Conservation (phyloP, 495 filamentous ascomycete species). For the Penicillium desertorum region DNA sequence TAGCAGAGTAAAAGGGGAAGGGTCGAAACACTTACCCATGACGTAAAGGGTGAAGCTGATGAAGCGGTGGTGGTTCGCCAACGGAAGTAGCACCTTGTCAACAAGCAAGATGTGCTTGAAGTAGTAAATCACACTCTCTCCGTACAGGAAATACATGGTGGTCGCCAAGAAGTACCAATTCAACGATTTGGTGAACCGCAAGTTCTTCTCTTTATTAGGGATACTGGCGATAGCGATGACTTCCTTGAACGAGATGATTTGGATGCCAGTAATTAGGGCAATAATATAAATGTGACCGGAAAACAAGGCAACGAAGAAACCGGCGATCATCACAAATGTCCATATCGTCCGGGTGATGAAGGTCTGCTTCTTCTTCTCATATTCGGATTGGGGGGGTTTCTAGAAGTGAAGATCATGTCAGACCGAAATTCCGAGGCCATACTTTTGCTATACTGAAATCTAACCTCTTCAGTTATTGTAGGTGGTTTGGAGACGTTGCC, state of each 20-base stretch:
- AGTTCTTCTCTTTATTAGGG: constrained; percentile 82
- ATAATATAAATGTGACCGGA: constrained; percentile 97
- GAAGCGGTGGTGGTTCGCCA: constrained; percentile 97
- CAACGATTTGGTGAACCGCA: constrained; percentile 90
- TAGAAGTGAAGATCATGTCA: constrained; percentile 20
- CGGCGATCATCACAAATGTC: constrained; percentile 95
- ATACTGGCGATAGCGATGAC: constrained; percentile 98
- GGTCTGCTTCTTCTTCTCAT: constrained; percentile 97
- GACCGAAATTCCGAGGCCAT: background rate
- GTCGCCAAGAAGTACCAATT: constrained; percentile 99
- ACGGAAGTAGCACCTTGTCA: constrained; percentile 86
- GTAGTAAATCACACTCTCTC: constrained; percentile 98
- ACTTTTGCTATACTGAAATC: constrained; percentile 1
- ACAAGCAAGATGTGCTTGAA: constrained; percentile 97
- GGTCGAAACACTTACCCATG: constrained; percentile 64
- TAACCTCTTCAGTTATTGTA: constrained; percentile 53
- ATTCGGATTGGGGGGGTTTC: constrained; percentile 65
- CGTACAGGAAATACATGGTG: constrained; percentile 98
- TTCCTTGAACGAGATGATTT: constrained; percentile 98
- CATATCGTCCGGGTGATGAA: constrained; percentile 98
- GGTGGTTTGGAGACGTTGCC: constrained; percentile 44
- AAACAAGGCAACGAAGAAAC: constrained; percentile 88
- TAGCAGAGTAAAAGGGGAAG: constrained; percentile 1
- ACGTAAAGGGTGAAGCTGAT: constrained; percentile 98
- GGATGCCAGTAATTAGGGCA: constrained; percentile 83